Evolutionary conservation across 1,139 yeast genomes (phyloP).

Genomic region (Entelexis paramagnoliae): DNA sequence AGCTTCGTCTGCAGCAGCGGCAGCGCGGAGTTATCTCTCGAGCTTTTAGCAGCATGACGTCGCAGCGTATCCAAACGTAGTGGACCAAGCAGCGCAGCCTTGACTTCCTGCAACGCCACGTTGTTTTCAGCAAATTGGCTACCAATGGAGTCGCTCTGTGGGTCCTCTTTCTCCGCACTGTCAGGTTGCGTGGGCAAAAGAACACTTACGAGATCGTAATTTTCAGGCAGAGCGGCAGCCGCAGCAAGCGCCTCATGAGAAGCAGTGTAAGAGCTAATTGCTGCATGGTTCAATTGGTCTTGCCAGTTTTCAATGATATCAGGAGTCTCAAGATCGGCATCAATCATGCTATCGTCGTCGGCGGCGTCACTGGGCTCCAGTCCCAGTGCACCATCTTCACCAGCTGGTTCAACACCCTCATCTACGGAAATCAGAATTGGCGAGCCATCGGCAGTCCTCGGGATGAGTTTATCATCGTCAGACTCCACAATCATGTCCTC

Average conservation of each 20-base stretch:
- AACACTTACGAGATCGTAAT: constrained; percentile 9
- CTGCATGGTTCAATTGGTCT: constrained; percentile 11
- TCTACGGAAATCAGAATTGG: neutral
- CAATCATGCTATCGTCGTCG: neutral
- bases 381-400: neutral
- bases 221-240: constrained; percentile 11
- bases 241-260: constrained; percentile 11
- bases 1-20: constrained; percentile 14
- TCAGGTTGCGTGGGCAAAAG: constrained; percentile 8
- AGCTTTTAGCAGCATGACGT: neutral
- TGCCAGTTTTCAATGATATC: constrained; percentile 9
- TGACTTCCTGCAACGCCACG: neutral
- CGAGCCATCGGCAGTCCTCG: neutral
- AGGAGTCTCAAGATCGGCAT: neutral
- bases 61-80: neutral
- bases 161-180: no score
- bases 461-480: constrained; percentile 8
- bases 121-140: neutral
- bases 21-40: neutral
- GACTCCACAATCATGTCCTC: constrained; percentile 50
- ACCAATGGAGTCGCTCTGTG: neutral
- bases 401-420: neutral
- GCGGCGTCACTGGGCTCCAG: neutral
- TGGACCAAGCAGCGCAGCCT: neutral
- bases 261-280: constrained; percentile 6